phyloP scores from a whole-genome alignment of 208 protist species.

The Trichomonas gallinae region DNA sequence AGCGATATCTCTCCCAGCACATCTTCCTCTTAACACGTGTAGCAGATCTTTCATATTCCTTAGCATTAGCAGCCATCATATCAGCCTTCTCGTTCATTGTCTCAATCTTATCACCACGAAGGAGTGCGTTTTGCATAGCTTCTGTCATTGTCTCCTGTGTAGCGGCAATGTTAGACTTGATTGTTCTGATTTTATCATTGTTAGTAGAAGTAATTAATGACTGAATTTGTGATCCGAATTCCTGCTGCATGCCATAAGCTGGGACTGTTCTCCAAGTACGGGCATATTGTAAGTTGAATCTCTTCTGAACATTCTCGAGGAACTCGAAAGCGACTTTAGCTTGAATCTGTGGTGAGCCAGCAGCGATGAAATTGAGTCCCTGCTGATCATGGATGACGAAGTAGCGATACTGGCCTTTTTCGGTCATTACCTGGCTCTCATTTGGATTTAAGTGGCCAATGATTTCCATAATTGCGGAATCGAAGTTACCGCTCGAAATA shows the following conservation, averaged over 20 bases:
- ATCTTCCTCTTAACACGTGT: not conserved
- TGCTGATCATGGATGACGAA: not conserved
- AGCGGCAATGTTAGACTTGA: not conserved
- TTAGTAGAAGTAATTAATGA: not conserved
- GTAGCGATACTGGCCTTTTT: not conserved
- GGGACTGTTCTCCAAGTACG: not conserved
- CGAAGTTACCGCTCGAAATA: not conserved
- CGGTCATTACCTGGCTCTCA: not conserved
- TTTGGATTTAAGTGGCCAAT: not conserved
- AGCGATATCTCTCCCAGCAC: not conserved
- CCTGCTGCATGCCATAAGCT: not conserved
- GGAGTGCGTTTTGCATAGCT: not conserved
- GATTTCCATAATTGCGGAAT: not conserved
- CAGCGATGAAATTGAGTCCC: not conserved
- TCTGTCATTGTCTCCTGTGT: not conserved
- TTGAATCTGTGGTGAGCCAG: not conserved
- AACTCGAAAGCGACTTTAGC: not conserved
- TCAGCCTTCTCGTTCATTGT: not conserved
- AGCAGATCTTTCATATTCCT: not conserved
- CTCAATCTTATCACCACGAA: not conserved
- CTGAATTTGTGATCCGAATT: not conserved
- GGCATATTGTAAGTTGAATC: not conserved
- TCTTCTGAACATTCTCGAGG: not conserved
- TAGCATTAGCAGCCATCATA: not conserved
- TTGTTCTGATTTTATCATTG: not conserved